Evolutionary conservation across 805 yeast species (phyloP).

Genomic region (Spathaspora arborariae): DNA sequence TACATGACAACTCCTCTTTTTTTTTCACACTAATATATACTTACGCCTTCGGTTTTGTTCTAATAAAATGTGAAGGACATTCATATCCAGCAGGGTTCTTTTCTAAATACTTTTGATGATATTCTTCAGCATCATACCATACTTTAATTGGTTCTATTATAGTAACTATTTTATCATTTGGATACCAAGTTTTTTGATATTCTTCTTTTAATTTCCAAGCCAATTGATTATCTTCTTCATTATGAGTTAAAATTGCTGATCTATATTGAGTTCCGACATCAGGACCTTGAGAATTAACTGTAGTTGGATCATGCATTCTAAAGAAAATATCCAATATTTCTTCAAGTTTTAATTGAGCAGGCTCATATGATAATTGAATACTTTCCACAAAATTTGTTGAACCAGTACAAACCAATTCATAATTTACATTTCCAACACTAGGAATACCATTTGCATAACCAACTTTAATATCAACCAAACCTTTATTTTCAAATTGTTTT

Average conservation of each 20-base stretch:
- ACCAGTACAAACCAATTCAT: conserved; percentile 72
- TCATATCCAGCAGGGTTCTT: conserved; percentile 85
- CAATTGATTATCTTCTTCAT: conserved; percentile 43
- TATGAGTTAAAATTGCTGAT: conserved; percentile 70
- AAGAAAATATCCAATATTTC: conserved; percentile 81
- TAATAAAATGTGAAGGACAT: conserved; percentile 83
- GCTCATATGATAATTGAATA: conserved; percentile 79
- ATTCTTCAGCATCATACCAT: conserved; percentile 94
- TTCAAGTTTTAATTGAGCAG: conserved; percentile 50
- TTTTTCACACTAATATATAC: background rate
- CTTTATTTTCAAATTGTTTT: conserved; percentile 61
- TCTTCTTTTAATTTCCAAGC: conserved; percentile 46
- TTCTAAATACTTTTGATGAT: conserved; percentile 79
- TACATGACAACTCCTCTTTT: too few relatives aligned
- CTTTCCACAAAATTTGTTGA: conserved; percentile 79
- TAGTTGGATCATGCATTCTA: conserved; percentile 93
- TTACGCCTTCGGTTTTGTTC: conserved; percentile 53
- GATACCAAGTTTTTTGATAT: conserved; percentile 73
- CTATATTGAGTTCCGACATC: conserved; percentile 90
- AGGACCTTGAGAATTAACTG: conserved; percentile 77
- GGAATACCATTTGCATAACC: conserved; percentile 91
- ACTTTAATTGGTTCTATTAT: conserved; percentile 59
- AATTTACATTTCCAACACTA: conserved; percentile 35
- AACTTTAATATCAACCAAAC: conserved; percentile 72
- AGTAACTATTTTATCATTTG: conserved; percentile 66